A percentile compares a stretch with the other conserved stretches of the same genome.
Conservation (phyloP, 257 asterid species). For the Perilla frutescens region DNA sequence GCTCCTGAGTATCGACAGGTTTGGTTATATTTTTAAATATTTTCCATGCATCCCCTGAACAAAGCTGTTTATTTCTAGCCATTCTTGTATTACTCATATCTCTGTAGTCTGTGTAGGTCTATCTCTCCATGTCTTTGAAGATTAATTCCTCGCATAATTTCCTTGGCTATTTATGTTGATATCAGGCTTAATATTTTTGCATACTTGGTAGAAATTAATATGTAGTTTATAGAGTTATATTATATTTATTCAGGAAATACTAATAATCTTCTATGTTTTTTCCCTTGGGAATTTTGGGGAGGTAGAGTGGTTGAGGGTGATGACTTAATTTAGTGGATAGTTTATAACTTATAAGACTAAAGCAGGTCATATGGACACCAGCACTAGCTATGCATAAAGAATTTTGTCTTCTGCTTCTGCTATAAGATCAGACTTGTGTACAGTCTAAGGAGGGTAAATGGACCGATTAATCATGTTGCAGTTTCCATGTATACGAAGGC, state of each 20-base stretch:
- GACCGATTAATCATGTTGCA: neutral
- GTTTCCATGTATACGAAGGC: neutral
- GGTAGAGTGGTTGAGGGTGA: neutral
- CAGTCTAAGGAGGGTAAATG: neutral
- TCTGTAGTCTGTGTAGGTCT: too few species aligned
- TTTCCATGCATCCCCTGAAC: neutral
- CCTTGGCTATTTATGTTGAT: neutral
- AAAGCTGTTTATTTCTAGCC: conserved; percentile 16
- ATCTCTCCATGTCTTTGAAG: neutral
- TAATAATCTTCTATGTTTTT: neutral
- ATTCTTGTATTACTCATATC: neutral
- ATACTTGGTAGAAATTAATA: neutral
- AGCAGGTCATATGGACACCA: neutral
- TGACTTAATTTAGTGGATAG: neutral
- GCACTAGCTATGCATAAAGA: conserved; percentile 3
- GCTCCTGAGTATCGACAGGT: conserved; percentile 90
- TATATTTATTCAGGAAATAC: neutral
- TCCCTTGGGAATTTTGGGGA: neutral
- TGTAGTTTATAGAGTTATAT: too few species aligned
- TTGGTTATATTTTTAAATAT: conserved; percentile 21
- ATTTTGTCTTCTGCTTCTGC: neutral
- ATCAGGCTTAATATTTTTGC: neutral
- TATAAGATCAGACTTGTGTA: neutral
- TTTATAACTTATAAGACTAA: neutral
- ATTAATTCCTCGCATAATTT: conserved; percentile 17